phyloP scores from a whole-genome alignment of 1,139 yeast genomes.

The Blastobotrys serpentis region DNA sequence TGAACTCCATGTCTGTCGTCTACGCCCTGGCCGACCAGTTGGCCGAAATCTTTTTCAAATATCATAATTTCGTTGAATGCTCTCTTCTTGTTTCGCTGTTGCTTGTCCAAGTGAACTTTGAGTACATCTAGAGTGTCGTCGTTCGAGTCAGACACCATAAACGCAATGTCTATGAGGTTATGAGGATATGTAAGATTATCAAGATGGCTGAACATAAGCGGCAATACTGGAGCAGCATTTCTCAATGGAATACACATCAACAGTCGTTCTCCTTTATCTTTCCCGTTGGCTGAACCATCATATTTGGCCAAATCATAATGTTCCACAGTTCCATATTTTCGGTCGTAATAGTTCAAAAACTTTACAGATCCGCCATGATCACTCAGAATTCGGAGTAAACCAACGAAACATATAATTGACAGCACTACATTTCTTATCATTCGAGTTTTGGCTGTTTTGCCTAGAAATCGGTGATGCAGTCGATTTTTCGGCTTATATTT shows the following conservation, averaged over 20 bases:
- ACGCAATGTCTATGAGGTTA: constrained; percentile 59
- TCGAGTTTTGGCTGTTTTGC: background rate
- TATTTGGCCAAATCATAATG: constrained; percentile 53
- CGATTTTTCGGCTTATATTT: constrained; percentile 8
- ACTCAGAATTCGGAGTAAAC: constrained; percentile 1
- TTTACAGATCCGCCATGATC: background rate
- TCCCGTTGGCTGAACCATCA: constrained; percentile 51
- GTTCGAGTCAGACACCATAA: constrained; percentile 61
- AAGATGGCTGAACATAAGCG: constrained; percentile 62
- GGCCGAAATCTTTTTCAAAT: constrained; percentile 68
- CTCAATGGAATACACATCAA: constrained; percentile 64
- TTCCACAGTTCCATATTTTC: constrained; percentile 42
- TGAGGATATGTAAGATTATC: constrained; percentile 64
- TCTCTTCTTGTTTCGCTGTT: constrained; percentile 37
- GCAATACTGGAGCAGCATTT: constrained; percentile 64
- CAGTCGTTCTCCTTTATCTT: constrained; percentile 55
- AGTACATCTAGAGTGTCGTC: constrained; percentile 61
- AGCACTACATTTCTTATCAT: constrained; percentile 9
- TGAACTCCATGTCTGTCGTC: constrained; percentile 72
- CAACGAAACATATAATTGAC: constrained; percentile 6
- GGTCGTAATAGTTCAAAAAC: constrained; percentile 1
- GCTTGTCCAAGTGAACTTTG: constrained; percentile 57
- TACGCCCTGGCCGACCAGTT: constrained; percentile 74
- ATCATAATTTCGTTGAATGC: constrained; percentile 35
- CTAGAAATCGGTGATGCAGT: background rate